Evolutionary conservation across 2,329 filamentous ascomycete genomes (phyloP).

Genomic region (Calonectria leucothoes): DNA sequence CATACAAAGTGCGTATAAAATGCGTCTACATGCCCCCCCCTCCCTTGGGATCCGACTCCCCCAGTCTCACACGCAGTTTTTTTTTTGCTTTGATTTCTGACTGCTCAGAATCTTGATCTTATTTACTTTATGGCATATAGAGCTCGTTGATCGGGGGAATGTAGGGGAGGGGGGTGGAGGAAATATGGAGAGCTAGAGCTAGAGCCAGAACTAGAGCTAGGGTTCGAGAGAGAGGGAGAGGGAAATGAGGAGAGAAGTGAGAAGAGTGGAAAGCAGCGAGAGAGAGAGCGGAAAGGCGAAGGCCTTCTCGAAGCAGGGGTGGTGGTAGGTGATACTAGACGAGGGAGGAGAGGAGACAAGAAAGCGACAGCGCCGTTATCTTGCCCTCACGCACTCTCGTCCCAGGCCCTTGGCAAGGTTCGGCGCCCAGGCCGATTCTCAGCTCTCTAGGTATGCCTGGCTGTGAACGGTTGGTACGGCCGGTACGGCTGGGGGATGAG

Average conservation of each 20-base stretch:
- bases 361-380: conserved; percentile 26
- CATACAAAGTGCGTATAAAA: conserved; percentile 34
- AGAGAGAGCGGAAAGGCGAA: conserved; percentile 3
- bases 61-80: conserved; percentile 36
- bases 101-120: conserved; percentile 30
- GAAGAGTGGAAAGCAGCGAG: neutral
- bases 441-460: conserved; percentile 17
- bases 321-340: neutral
- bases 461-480: conserved; percentile 8
- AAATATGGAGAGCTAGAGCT: neutral
- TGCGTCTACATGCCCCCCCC: conserved; percentile 19
- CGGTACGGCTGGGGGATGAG: conserved; percentile 24
- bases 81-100: conserved; percentile 30
- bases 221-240: neutral
- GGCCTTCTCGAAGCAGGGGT: neutral
- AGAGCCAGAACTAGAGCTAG: neutral
- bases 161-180: neutral
- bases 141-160: neutral
- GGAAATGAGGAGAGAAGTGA: neutral
- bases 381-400: conserved; percentile 3
- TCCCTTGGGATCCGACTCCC: conserved; percentile 19
- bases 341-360: conserved; percentile 14
- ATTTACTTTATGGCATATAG: neutral
- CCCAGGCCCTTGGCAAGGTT: conserved; percentile 28
- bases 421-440: conserved; percentile 3